Evolutionary conservation across 306 rosid genomes (phyloP).

Genomic region (Gleditsia sinensis): DNA sequence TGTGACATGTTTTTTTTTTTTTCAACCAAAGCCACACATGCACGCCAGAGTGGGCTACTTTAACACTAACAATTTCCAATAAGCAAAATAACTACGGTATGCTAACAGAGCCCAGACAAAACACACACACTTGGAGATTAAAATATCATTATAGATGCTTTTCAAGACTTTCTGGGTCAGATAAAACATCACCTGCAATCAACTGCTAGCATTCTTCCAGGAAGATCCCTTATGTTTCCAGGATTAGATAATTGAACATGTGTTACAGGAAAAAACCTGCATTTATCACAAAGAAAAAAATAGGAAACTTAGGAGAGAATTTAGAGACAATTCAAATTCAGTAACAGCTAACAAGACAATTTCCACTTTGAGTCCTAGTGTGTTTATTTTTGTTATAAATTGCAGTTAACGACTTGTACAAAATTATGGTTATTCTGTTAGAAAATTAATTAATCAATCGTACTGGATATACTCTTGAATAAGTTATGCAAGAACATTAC

Average conservation of each 20-base stretch:
- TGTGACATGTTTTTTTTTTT: slow-evolving; percentile 6
- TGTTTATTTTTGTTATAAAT: slow-evolving; percentile 1
- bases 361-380: neutral
- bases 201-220: slow-evolving; percentile 82
- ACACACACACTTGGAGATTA: slow-evolving; percentile 23
- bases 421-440: neutral
- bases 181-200: slow-evolving; percentile 68
- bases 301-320: slow-evolving; percentile 19
- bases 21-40: slow-evolving; percentile 8
- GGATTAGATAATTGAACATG: slow-evolving; percentile 82
- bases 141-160: slow-evolving; percentile 18
- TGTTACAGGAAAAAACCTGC: slow-evolving; percentile 76
- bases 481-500: neutral
- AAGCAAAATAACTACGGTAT: too few relatives aligned
- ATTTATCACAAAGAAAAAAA: slow-evolving; percentile 25
- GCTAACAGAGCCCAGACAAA: too few relatives aligned
- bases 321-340: neutral
- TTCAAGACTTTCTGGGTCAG: slow-evolving; percentile 17
- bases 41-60: too few relatives aligned
- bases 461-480: slow-evolving; percentile 7
- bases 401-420: slow-evolving; percentile 1
- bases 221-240: slow-evolving; percentile 73
- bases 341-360: neutral
- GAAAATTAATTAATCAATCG: neutral
- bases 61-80: too few relatives aligned